A percentile compares a stretch with the other conserved stretches of the same genome.
These are phyloP conservation scores for Parachaetomium inaequale DNA, from an alignment of 495 filamentous ascomycete genomes.

Conservation along the genomic window DNA sequence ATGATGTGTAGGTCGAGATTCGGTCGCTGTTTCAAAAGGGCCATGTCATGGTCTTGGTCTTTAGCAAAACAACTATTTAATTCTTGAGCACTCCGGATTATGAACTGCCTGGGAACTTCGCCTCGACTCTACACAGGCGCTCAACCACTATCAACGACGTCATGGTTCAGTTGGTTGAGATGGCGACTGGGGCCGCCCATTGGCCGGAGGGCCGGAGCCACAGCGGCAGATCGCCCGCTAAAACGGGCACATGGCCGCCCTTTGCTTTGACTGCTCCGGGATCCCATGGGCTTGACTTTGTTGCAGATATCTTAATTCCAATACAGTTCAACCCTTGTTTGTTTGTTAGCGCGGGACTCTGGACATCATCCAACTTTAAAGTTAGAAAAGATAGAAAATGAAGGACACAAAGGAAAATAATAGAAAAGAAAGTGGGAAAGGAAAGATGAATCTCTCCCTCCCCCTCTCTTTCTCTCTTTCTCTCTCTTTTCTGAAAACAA, in stretches of 20 bases:
- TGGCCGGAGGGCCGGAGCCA: slow-evolving; percentile 10
- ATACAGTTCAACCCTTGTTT: too few species aligned
- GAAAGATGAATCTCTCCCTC: too few species aligned
- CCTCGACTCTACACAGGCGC: not conserved
- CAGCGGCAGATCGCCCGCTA: slow-evolving; percentile 21
- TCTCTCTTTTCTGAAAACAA: too few species aligned
- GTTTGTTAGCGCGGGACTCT: too few species aligned
- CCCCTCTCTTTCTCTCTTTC: too few species aligned
- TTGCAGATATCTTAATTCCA: not conserved
- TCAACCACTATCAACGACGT: slow-evolving; percentile 13
- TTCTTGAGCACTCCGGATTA: not conserved
- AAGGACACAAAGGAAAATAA: too few species aligned
- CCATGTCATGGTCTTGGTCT: not conserved
- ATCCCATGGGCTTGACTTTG: not conserved
- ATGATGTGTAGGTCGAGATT: not conserved
- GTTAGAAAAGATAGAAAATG: too few species aligned
- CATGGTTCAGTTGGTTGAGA: slow-evolving; percentile 7
- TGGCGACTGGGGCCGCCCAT: slow-evolving; percentile 1
- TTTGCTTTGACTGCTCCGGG: not conserved
- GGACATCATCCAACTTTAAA: too few species aligned
- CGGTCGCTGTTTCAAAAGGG: not conserved
- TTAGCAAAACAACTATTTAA: not conserved
- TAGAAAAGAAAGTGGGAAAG: too few species aligned
- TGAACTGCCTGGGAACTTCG: not conserved
- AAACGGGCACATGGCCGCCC: slow-evolving; percentile 12